A percentile compares a stretch with the other conserved stretches of the same genome.
Evolutionary conservation across 2,329 filamentous ascomycete genomes (phyloP).

Genomic region (Raffaelea ambrosiae): DNA sequence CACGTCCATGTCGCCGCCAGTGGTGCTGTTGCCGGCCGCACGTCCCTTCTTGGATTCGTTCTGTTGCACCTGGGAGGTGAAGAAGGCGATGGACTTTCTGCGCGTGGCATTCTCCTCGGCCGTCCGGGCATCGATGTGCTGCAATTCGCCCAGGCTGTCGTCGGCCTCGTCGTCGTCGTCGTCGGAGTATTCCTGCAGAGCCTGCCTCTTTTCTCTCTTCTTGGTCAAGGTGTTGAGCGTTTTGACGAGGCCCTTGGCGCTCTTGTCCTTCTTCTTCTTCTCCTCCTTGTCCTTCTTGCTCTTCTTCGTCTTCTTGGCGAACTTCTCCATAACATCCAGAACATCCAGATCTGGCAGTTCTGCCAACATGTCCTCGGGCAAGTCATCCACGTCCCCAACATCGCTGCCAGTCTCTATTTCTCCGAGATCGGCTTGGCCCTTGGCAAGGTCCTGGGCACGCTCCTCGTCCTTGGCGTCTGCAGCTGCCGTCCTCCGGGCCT

Average conservation of each 20-base stretch:
- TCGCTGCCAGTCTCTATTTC: background rate
- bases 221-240: no score
- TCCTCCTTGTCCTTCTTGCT: conserved; percentile 21
- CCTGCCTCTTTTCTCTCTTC: conserved; percentile 28
- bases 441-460: no score
- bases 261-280: conserved; percentile 25
- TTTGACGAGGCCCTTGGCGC: no score
- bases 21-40: conserved; percentile 60
- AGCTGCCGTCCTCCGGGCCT: conserved; percentile 21
- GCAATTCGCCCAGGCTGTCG: conserved; percentile 92
- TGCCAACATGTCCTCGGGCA: background rate
- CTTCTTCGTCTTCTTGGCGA: conserved; percentile 3
- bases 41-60: conserved; percentile 75
- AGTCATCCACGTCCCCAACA: background rate
- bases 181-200: background rate
- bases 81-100: conserved; percentile 92
- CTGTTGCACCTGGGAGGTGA: conserved; percentile 94
- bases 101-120: conserved; percentile 80
- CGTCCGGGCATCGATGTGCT: conserved; percentile 64
- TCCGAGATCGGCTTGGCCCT: background rate
- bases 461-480: background rate
- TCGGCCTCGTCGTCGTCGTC: conserved; percentile 62
- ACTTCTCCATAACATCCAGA: background rate
- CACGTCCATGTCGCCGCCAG: conserved; percentile 72
- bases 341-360: background rate